Conservation (phyloP, 257 asterid genomes). For the Capsicum chinense region DNA sequence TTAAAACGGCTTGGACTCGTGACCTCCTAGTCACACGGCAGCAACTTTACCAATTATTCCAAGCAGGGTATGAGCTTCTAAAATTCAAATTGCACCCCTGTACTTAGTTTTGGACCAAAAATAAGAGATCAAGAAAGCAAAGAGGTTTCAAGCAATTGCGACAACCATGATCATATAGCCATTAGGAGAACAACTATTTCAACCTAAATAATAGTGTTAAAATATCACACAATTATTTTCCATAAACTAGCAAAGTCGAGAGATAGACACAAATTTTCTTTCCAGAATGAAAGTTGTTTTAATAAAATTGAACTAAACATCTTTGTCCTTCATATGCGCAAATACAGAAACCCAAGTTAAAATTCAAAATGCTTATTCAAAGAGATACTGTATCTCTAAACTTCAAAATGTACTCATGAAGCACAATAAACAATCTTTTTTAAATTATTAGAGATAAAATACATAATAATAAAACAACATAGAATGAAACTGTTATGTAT, state of each 20-base stretch:
- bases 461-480: not conserved
- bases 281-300: not conserved
- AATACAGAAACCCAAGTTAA: not conserved
- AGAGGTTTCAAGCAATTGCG: not conserved
- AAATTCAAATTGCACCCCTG: not conserved
- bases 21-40: too few relatives aligned
- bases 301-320: not conserved
- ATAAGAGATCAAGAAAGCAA: not conserved
- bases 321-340: not conserved
- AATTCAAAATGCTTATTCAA: not conserved
- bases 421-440: conserved; percentile 11
- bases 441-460: not conserved
- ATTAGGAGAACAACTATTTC: not conserved
- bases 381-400: not conserved
- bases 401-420: conserved; percentile 1
- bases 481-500: not conserved
- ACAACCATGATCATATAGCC: not conserved
- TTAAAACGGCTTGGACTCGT: too few relatives aligned
- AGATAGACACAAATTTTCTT: not conserved
- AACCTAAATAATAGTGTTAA: not conserved
- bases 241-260: not conserved
- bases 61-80: not conserved
- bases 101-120: not conserved
- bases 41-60: not conserved
- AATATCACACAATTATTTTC: not conserved